Evolutionary conservation across 192 early-diverging fungal genomes (phyloP), one percentile per base, ranked within the genome.

Genomic region (Rhizoclosmatium globosum): DNA sequence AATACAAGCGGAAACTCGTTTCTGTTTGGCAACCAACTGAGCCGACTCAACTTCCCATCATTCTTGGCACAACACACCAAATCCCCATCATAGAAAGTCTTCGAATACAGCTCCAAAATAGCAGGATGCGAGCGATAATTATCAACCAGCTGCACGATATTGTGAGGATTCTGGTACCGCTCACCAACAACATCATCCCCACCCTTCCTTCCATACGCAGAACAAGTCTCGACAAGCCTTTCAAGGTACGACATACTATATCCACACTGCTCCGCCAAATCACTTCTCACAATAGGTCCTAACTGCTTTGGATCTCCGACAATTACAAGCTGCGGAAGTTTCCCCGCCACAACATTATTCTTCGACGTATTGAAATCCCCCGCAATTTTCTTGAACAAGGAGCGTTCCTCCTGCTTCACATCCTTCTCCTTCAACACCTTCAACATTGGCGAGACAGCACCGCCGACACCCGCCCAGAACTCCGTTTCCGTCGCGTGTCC

Each of bases 71-170:
- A 61, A n/a, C 31, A 17, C 57, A 61, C 13, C 72, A 74, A 45
- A 42, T 74, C 72, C 4, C 60, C 72, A 47, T 64, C 57, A 66
- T 82, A 82, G 72, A 82, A 82, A 53, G 65, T 58, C 43, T 43
- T 60, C 43, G 66, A 71, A 43, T 60, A 77, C 21, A 82, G 47
- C 21, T 70, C 41, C 68, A 82, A 62, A 48, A 82, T 82, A 3
- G 61, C 80, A 38, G 80, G 76, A 59, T 82, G 80, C 44, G 74
- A 69, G 4, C 80, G 65, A 68, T 82, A 82, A 47, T 82, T 82
- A 17, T 72, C 41, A 3, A 71, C n/a, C 43, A 79, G 70, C 41
- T 65, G 39, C 4, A 68, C 66, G 46, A 78, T 78, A 21, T 39
- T 41, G 31, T 68, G 57, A 0, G 66, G 67, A 56, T 78, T 31